Evolutionary conservation across 257 asterid species (phyloP), one percentile per base, ranked within the genome.

Genomic region (Solanum peruvianum): DNA sequence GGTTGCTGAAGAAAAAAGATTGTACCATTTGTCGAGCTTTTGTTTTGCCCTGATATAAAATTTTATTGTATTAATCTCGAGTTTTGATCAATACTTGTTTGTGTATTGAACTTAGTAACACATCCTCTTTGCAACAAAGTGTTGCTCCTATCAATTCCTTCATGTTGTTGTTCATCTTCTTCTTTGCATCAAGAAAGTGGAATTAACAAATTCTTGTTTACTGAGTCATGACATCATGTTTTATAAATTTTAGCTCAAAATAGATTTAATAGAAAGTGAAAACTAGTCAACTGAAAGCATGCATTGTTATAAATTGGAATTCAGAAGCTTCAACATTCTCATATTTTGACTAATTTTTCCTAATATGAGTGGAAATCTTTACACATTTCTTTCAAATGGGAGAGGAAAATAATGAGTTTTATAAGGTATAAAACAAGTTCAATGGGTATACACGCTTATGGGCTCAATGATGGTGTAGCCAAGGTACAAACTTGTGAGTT

Each of bases 21-120:
- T 87, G 85, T 44, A 60, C 89, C 9, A 7, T 87, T 1, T 87
- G 89, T 69, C 76, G 52, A 58, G 87, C 85, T 21, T 31, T 58
- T 3, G 77, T 72, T 35, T 18, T 72, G 7, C 29, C 47, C 15
- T 70, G 66, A 60, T n/a, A 5, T 10, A 33, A 64, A 64, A 64
- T 25, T 11, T 0, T 12, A 2, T 64, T 0, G 1, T 2, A 64
- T 25, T 2, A 64, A 4, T 64, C 2, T 64, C 4, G 11, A 25
- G 71, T 64, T 64, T 11, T 64, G 9, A 25, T 7, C 33, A 11
- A 4, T 64, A 64, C 71, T n/a, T 64, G 9, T 64, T n/a, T 25
- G 71, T 64, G 35, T 25, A 25, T 64, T 64, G 25, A 64, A 73
- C 31, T 39, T 73, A 12, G 82, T 72, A 20, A 3, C 33, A 2